phyloP scores from a whole-genome alignment of 371 early-diverging fungal genomes.

The Mucor saturninus region DNA sequence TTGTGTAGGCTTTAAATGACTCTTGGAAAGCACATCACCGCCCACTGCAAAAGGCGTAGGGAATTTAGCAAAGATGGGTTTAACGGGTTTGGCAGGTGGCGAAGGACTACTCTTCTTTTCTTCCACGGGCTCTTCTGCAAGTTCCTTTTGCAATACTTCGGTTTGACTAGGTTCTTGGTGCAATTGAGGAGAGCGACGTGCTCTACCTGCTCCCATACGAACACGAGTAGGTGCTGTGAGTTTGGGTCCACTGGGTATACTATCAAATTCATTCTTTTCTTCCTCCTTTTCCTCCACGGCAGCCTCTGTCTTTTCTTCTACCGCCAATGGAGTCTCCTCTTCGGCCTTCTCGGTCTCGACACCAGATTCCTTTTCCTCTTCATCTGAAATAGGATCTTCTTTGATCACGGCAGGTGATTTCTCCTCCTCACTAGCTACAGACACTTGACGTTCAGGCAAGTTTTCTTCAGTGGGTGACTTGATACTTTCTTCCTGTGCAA shows the following conservation, averaged over 20 bases:
- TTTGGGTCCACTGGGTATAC: conserved; percentile 50
- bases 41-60: conserved; percentile 65
- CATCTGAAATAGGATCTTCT: conserved; percentile 21
- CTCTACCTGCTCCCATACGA: conserved; percentile 29
- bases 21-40: conserved; percentile 41
- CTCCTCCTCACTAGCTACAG: not conserved
- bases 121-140: conserved; percentile 10
- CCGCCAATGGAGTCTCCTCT: conserved; percentile 2
- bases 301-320: not conserved
- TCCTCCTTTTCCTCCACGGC: conserved; percentile 19
- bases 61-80: conserved; percentile 70
- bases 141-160: conserved; percentile 45
- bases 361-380: conserved; percentile 22
- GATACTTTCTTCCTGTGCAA: not conserved
- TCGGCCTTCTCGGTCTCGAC: conserved; percentile 3
- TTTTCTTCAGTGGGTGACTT: not conserved
- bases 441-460: too few species aligned
- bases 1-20: conserved; percentile 46
- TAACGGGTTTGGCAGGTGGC: conserved; percentile 62
- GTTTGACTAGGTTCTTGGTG: conserved; percentile 49
- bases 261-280: conserved; percentile 19
- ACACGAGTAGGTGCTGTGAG: conserved; percentile 42
- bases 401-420: conserved; percentile 4
- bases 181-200: conserved; percentile 38
- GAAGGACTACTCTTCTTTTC: conserved; percentile 31